Conservation (phyloP, 2,329 filamentous ascomycete species). For the Berkeleyomyces rouxiae region DNA sequence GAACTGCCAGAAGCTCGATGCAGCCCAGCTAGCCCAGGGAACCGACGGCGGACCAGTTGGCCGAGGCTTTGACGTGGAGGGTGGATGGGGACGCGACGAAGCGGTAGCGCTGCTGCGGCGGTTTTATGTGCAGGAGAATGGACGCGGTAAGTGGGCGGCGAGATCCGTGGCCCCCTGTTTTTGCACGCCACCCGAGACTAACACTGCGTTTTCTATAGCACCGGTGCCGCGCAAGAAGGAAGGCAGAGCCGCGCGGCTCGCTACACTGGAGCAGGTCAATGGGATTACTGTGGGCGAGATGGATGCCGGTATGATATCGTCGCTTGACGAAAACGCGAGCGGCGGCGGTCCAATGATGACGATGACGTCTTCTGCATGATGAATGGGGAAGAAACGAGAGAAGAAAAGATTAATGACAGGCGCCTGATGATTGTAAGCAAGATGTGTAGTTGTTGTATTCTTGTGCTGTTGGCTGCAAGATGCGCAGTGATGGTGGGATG, state of each 20-base stretch:
- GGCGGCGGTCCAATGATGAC: background rate
- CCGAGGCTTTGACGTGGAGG: conserved; percentile 62
- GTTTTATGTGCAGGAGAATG: conserved; percentile 97
- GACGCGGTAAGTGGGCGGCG: conserved; percentile 45
- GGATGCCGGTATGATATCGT: conserved; percentile 12
- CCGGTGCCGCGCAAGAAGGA: conserved; percentile 15
- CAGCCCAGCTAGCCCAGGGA: conserved; percentile 11
- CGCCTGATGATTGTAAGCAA: background rate
- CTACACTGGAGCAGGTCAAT: conserved; percentile 14
- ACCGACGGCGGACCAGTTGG: conserved; percentile 56
- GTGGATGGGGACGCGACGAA: conserved; percentile 78
- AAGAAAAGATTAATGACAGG: background rate
- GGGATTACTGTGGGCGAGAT: conserved; percentile 13
- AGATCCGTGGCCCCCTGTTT: background rate
- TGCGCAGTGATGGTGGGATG: too few relatives aligned
- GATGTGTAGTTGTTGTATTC: too few relatives aligned
- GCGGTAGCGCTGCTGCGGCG: conserved; percentile 81
- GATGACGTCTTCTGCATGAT: background rate
- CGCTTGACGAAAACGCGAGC: conserved; percentile 3
- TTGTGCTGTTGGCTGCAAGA: too few relatives aligned
- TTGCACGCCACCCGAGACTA: background rate
- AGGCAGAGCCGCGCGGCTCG: conserved; percentile 13
- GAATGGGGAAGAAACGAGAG: background rate
- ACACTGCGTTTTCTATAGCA: conserved; percentile 1
- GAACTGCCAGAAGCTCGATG: conserved; percentile 13